These are phyloP conservation scores for Scutellaria minor DNA, from an alignment of 257 asterid genomes.

Conservation along the genomic window DNA sequence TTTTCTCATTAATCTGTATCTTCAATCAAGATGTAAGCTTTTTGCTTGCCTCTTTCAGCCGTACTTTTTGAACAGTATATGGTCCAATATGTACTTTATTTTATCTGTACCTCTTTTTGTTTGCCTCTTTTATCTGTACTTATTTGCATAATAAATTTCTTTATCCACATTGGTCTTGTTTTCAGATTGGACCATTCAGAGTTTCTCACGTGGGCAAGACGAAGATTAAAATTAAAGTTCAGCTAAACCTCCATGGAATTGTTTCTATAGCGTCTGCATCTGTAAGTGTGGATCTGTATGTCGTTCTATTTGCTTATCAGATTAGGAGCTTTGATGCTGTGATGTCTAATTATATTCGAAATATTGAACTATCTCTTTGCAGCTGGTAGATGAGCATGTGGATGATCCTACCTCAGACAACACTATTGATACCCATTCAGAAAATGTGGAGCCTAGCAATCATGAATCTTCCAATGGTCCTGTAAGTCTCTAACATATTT, in stretches of 20 bases:
- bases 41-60: slow-evolving; percentile 24
- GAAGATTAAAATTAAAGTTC: slow-evolving; percentile 74
- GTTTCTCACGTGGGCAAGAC: slow-evolving; percentile 55
- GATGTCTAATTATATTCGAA: slow-evolving; percentile 31
- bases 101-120: too few relatives aligned
- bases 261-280: slow-evolving; percentile 72
- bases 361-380: slow-evolving; percentile 39
- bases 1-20: slow-evolving; percentile 10
- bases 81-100: not conserved
- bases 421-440: slow-evolving; percentile 46
- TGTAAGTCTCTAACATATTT: slow-evolving; percentile 44
- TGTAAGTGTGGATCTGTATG: slow-evolving; percentile 53
- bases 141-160: slow-evolving; percentile 13
- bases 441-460: slow-evolving; percentile 52
- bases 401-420: slow-evolving; percentile 49
- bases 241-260: slow-evolving; percentile 81
- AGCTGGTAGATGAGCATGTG: slow-evolving; percentile 67
- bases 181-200: slow-evolving; percentile 87
- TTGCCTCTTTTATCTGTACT: not conserved
- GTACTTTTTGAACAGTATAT: slow-evolving; percentile 7
- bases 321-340: slow-evolving; percentile 25
- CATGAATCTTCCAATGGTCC: slow-evolving; percentile 53
- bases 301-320: slow-evolving; percentile 22
- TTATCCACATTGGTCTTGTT: slow-evolving; percentile 22
- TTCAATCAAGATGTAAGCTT: slow-evolving; percentile 28